Conservation (phyloP, 768 basidiomycete species). For the Suillus placidus region DNA sequence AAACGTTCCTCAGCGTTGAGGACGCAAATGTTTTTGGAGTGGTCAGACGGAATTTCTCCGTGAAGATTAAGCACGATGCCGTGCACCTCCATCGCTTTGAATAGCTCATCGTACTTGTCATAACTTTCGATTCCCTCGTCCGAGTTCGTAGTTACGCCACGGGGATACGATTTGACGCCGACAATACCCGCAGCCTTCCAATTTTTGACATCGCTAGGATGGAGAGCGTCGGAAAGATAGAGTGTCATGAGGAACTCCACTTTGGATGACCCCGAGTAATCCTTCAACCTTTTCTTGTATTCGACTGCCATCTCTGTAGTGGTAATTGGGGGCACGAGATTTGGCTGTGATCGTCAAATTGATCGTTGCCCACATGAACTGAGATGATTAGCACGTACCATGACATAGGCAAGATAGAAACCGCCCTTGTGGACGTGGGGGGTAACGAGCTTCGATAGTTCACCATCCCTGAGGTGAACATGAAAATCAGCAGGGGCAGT, state of each 20-base stretch:
- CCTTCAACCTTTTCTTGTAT: slow-evolving; percentile 77
- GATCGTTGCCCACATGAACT: slow-evolving; percentile 14
- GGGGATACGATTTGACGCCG: slow-evolving; percentile 95
- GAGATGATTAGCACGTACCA: slow-evolving; percentile 57
- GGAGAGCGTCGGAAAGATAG: slow-evolving; percentile 90
- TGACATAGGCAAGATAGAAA: slow-evolving; percentile 91
- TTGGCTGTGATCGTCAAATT: slow-evolving; percentile 62
- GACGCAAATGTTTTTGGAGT: slow-evolving; percentile 77
- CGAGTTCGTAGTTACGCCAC: slow-evolving; percentile 97
- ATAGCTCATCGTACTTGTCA: slow-evolving; percentile 89
- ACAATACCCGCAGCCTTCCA: slow-evolving; percentile 84
- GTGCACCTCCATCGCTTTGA: slow-evolving; percentile 90
- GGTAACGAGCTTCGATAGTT: slow-evolving; percentile 78
- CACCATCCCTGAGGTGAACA: slow-evolving; percentile 92
- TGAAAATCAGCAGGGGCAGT: slow-evolving; percentile 88
- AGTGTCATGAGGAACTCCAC: slow-evolving; percentile 95
- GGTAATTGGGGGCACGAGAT: slow-evolving; percentile 87
- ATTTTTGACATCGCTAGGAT: slow-evolving; percentile 87
- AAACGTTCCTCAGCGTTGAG: slow-evolving; percentile 93
- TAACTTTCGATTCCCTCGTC: slow-evolving; percentile 97
- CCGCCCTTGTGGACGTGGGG: slow-evolving; percentile 92
- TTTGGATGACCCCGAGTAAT: slow-evolving; percentile 58
- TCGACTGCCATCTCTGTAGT: slow-evolving; percentile 76
- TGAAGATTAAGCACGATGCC: slow-evolving; percentile 97
- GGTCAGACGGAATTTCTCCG: slow-evolving; percentile 93